Evolutionary conservation across 208 protist species (phyloP).

Genomic region (Angomonas desouzai): DNA sequence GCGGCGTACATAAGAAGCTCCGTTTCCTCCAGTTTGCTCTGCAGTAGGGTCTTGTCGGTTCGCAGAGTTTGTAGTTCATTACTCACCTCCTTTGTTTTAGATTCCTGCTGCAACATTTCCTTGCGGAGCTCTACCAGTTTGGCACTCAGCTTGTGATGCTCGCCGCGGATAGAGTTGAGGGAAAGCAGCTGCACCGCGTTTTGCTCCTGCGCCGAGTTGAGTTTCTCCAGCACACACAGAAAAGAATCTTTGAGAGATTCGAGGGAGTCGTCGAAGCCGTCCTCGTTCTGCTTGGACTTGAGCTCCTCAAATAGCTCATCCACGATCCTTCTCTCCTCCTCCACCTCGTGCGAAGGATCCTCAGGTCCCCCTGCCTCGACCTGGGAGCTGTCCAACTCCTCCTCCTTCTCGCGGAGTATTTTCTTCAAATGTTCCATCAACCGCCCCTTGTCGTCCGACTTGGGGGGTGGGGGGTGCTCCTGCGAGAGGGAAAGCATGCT

Average conservation of each 20-base stretch:
- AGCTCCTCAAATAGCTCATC: slow-evolving; percentile 17
- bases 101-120: slow-evolving; percentile 1
- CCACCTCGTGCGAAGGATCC: neutral
- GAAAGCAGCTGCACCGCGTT: slow-evolving; percentile 17
- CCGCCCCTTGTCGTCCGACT: neutral
- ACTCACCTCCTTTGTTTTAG: neutral
- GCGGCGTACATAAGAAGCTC: slow-evolving; percentile 34
- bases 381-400: slow-evolving; percentile 1
- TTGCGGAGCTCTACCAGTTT: slow-evolving; percentile 9
- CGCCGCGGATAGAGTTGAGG: slow-evolving; percentile 18
- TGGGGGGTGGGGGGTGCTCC: neutral
- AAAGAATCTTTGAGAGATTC: slow-evolving; percentile 5
- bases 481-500: neutral
- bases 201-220: slow-evolving; percentile 20
- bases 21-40: slow-evolving; percentile 19
- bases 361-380: neutral
- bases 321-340: slow-evolving; percentile 1
- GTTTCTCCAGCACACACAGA: slow-evolving; percentile 3
- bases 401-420: neutral
- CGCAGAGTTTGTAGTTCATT: slow-evolving; percentile 15
- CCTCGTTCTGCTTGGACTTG: slow-evolving; percentile 15
- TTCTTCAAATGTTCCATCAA: neutral
- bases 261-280: slow-evolving; percentile 12
- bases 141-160: slow-evolving; percentile 19
- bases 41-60: slow-evolving; percentile 17